Base-by-base conservation (phyloP, 129 eudicot species). In the Centaurea solstitialis region DNA sequence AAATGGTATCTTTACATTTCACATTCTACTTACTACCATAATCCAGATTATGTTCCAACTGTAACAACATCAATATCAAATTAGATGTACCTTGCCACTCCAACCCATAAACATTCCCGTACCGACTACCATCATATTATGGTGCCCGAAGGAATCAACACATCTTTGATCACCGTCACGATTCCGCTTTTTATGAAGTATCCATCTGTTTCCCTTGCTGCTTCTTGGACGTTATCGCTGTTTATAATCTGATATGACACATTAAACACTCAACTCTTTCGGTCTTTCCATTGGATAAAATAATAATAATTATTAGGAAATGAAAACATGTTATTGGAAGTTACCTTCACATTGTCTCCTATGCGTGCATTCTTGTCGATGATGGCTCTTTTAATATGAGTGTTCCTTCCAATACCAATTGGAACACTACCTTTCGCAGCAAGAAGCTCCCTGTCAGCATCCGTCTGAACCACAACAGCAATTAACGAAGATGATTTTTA, bases 161-260 rank as follows among this genome's bases (percentile, higher is more conserved):
- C 98, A 71, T 94, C 98, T 87, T 94, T 94, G 76, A 94, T 94
- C 11, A 94, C 83, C 1, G 98, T 94, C 40, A 94, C 97, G 12
- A 92, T 94, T 40, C 98, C 98, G 35, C 98, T 94, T 85, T 94
- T 94, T 78, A 94, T 94, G 83, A 94, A 94, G 89, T 94, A 94
- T 7, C 98, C 98, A 11, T 94, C 98, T 35, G 97, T 92, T 79
- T 94, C 98, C 75, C 98, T 92, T 38, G 98, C 98, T 75, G 97
- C 97, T 90, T 94, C 98, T 90, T 88, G 98, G 70, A 94, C 90
- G 38, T 92, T 85, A 76, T 90, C 94, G 18, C 73, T 79, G 83
- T 94, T 94, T 38, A 92, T 81, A 50, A 94, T 94, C 98, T 94
- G 93, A 18, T 30, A 84, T 35, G 45, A 11, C 62, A 76, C 37